Base-by-base conservation (phyloP, 148 eudicot genomes). In the Arctostaphylos glauca region DNA sequence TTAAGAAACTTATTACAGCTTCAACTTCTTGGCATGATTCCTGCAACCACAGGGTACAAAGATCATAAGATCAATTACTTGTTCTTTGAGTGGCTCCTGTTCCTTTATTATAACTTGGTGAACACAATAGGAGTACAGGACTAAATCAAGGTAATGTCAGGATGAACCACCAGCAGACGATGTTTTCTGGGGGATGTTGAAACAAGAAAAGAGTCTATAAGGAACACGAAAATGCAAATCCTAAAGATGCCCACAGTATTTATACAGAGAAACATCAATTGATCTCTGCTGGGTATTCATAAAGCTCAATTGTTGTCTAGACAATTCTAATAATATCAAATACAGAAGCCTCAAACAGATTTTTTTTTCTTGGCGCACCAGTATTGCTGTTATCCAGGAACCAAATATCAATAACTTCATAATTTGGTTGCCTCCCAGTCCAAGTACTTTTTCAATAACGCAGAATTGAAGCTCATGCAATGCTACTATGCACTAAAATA, bases 1-100 rank as follows among this genome's bases (percentile, higher is more conserved):
- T 91, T 85, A 96, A 85, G 89, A 62, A 87, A 81, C 86, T 86
- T 56, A 96, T 93, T 58, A 96, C 94, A 86, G 94, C 96, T 88
- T 92, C 87, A 84, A 96, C 99, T 87, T 94, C 97, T 48, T 88
- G 83, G 89, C 99, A 96, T 46, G 99, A 96, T 79, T 96, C 98
- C 99, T 96, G 89, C 76, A 82, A 79, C 41, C 38, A 52, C 66
- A 76, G 25, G 25, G 25, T 73, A 80, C 49, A 56, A 48, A 77
- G 46, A 50, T 77, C 80, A 77, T 19, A 14, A 14, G 4, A 77
- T 18, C 25, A 38, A 18, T 53, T 55, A 19, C 44, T 76, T 21
- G 44, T 12, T 49, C 3, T 23, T 76, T 5, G 2, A 1, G 5
- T 53, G 10, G 5, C 13, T 76, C 44, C 8, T 5, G 52, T 47